Evolutionary conservation across 164 flowering plant species (phyloP).

Genomic region (Chimonanthus praecox): DNA sequence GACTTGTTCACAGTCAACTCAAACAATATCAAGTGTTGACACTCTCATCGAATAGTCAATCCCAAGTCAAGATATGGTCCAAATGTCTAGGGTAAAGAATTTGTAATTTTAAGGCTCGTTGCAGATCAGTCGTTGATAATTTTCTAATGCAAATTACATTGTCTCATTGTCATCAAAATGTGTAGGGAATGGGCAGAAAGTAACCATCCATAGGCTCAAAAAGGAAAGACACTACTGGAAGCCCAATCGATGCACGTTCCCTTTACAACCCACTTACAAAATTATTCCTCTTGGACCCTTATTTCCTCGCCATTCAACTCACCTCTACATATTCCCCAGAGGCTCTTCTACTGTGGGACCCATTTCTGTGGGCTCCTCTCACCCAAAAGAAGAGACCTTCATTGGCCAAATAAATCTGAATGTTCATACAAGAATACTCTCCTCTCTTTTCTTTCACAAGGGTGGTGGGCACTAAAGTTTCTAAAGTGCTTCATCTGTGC

Average conservation of each 20-base stretch:
- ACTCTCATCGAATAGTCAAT: not conserved
- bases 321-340: constrained; percentile 5
- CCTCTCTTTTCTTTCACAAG: not conserved
- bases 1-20: not conserved
- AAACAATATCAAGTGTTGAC: not conserved
- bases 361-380: not conserved
- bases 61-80: not conserved
- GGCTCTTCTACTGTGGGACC: not conserved
- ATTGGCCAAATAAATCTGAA: not conserved
- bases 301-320: constrained; percentile 2
- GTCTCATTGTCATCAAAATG: not conserved
- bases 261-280: constrained; percentile 1
- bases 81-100: not conserved
- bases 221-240: not conserved
- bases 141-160: not conserved
- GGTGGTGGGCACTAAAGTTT: not conserved
- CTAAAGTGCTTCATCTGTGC: not conserved
- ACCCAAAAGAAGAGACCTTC: not conserved
- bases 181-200: not conserved
- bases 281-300: not conserved
- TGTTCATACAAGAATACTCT: constrained; percentile 2
- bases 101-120: too few species aligned
- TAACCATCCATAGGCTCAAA: not conserved
- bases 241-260: not conserved
- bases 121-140: not conserved